Base-by-base conservation (phyloP, 1,139 yeast species). In the Casaregolazyma lundiana region DNA sequence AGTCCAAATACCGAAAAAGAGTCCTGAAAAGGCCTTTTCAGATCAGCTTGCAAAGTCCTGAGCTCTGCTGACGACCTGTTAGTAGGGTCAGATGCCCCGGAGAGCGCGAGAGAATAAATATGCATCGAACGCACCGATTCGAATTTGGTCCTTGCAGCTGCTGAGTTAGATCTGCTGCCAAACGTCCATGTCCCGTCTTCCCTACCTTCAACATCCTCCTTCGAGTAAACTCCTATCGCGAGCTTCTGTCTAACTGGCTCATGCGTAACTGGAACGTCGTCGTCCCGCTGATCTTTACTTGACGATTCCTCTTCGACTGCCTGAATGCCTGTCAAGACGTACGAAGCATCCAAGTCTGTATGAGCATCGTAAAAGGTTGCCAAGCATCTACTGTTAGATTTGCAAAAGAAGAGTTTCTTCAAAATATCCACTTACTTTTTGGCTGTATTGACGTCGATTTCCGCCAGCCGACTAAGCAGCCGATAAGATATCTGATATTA, bases 391-490 rank as follows among this genome's bases (percentile, higher is more conserved):
- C 3, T 13, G 39, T 41, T 43, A 47, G 44, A 24, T 20, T 20
- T 26, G 17, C n/a, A n/a, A n/a, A n/a, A n/a, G n/a, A n/a, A n/a
- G n/a, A n/a, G n/a, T n/a, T n/a, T 4, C 9, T 1, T 34, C 20
- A 22, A 24, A 6, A 7, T 4, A 20, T 22, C 13, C n/a, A 46
- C 57, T 38, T 35, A 50, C 55, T 56, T 53, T 42, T 60, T 61
- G 5, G 67, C 64, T 1, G 43, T 40, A 32, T 55, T 48, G 7
- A 54, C 56, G 38, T 58, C 59, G 11, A 59, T 45, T 13, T 50
- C 48, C 13, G 53, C 46, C 43, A 50, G 49, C 21, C 67, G 54
- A 37, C 66, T 58, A 22, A 64, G 52, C 32, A 62, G 49, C 8
- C 60, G 52, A 40, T 56, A 62, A 15, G 65, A 55, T 6, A 62